Evolutionary conservation across 768 basidiomycete genomes (phyloP).

Genomic region (Boletus subparvulus): DNA sequence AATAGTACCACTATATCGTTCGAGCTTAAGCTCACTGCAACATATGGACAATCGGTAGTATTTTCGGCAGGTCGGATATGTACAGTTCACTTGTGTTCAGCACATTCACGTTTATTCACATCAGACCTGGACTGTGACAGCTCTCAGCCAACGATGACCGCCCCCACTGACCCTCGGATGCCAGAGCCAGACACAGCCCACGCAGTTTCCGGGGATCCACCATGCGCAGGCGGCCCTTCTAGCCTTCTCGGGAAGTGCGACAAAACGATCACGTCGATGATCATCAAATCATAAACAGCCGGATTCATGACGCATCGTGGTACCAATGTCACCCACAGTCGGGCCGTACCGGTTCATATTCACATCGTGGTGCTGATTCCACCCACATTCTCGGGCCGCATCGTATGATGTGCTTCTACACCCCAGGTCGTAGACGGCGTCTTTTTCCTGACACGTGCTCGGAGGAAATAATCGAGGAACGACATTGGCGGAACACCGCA

Average conservation of each 20-base stretch:
- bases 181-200: constrained; percentile 3
- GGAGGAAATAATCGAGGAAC: constrained; percentile 10
- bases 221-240: neutral
- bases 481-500: neutral
- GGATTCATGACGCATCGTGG: constrained; percentile 1
- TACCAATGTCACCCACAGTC: constrained; percentile 14
- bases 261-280: constrained; percentile 8
- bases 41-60: constrained; percentile 16
- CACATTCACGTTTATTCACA: constrained; percentile 1
- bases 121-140: constrained; percentile 1
- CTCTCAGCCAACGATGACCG: neutral
- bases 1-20: neutral
- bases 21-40: constrained; percentile 2
- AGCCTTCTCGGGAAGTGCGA: neutral
- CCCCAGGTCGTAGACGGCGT: constrained; percentile 9
- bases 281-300: constrained; percentile 8
- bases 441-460: constrained; percentile 10
- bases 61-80: constrained; percentile 10
- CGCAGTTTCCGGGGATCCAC: constrained; percentile 12
- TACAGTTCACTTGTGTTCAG: neutral
- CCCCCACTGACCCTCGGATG: neutral
- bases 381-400: constrained; percentile 10
- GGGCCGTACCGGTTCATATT: neutral
- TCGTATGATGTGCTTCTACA: neutral
- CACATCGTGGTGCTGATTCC: constrained; percentile 5